These are phyloP conservation scores for Tolypocladium ophioglossoides DNA, from an alignment of 2,329 filamentous ascomycete genomes.

Conservation along the genomic window DNA sequence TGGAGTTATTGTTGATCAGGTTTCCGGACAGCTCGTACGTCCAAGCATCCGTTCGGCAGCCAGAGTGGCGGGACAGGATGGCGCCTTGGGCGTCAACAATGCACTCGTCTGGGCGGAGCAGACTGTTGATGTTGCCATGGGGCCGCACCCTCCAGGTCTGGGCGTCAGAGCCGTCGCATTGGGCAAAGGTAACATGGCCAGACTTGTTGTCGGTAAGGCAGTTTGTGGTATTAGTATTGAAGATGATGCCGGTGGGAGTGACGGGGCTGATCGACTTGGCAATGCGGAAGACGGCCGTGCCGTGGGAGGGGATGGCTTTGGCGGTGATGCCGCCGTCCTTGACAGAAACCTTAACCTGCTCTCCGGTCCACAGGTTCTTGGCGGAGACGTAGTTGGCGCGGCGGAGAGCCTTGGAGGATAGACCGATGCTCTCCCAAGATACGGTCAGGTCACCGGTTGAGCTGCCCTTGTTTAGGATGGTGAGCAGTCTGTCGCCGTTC, in stretches of 20 bases:
- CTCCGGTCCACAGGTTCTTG: constrained; percentile 33
- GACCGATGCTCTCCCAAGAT: constrained; percentile 23
- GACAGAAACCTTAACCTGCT: constrained; percentile 10
- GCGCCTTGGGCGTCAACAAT: constrained; percentile 14
- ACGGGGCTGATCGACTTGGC: constrained; percentile 15
- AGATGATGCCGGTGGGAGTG: constrained; percentile 35
- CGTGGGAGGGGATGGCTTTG: constrained; percentile 22
- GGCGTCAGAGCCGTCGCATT: constrained; percentile 24
- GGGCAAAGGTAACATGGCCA: constrained; percentile 18
- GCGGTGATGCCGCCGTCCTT: constrained; percentile 10
- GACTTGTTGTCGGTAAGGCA: constrained; percentile 25
- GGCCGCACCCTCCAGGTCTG: constrained; percentile 30
- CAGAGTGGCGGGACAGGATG: constrained; percentile 4
- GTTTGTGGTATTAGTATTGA: constrained; percentile 34
- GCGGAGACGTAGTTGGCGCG: constrained; percentile 16
- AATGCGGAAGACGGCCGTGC: constrained; percentile 31
- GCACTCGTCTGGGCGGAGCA: constrained; percentile 22
- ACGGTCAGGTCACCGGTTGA: constrained; percentile 17
- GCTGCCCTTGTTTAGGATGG: constrained; percentile 32
- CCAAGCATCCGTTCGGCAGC: constrained; percentile 25
- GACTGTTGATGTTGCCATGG: constrained; percentile 23
- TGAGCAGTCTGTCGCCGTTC: constrained; percentile 35
- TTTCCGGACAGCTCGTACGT: constrained; percentile 32
- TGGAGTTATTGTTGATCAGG: constrained; percentile 21
- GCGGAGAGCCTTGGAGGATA: constrained; percentile 16